Percentiles rank a stretch among this genome's conserved stretches.
Conservation (phyloP, 2,329 filamentous ascomycete species). For the Colletotrichum sp. region DNA sequence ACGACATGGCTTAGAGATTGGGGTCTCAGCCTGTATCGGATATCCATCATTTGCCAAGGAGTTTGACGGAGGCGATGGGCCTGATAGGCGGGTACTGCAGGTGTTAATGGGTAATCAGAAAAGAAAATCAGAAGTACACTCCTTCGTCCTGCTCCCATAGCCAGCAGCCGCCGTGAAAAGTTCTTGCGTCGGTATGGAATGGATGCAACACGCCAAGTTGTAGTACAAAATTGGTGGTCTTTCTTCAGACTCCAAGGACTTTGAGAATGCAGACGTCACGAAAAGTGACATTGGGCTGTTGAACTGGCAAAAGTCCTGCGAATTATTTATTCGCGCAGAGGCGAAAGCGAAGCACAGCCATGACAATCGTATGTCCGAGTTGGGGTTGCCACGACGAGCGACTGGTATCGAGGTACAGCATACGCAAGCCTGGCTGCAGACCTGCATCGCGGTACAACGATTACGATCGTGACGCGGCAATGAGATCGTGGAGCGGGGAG, state of each 20-base stretch:
- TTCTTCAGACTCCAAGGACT: background rate
- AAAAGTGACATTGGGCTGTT: background rate
- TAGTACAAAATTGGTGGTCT: background rate
- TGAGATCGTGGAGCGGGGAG: background rate
- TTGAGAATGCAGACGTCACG: background rate
- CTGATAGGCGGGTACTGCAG: background rate
- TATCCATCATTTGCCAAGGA: background rate
- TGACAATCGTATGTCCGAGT: background rate
- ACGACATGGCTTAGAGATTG: background rate
- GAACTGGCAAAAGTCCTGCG: background rate
- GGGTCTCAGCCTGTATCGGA: background rate
- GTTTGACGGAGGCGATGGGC: background rate
- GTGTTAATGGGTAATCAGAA: conserved; percentile 1
- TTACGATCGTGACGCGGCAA: background rate
- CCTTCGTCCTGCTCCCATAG: background rate
- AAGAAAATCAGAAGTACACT: background rate
- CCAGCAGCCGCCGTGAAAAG: background rate
- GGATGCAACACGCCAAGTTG: background rate
- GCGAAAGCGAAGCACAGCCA: background rate
- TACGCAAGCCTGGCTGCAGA: background rate
- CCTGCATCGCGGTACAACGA: background rate
- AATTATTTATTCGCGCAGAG: background rate
- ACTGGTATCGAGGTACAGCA: background rate
- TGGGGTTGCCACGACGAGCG: background rate
- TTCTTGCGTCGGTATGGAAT: background rate